Evolutionary conservation across 257 asterid genomes (phyloP), one percentile per base, ranked within the genome.

Genomic region (Solanum bulbocastanum): DNA sequence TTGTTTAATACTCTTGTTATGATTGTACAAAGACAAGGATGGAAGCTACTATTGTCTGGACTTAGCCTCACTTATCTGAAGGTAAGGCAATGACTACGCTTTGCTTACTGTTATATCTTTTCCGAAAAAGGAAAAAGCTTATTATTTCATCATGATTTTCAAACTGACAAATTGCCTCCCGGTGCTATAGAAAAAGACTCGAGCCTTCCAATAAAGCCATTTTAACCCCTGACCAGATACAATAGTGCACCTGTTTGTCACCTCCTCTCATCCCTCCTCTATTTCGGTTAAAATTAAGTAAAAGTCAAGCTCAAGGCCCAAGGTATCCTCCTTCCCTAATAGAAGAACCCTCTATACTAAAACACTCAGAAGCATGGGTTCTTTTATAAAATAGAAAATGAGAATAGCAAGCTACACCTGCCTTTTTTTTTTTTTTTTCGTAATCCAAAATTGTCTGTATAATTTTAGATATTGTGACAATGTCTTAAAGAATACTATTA

Each of bases 61-160:
- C 98, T 96, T 72, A 95, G 98, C 94, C 95, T 96, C 90, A 94
- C 94, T 92, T 96, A 95, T 91, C 89, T 95, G 35, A 95, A 95
- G 98, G 99, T 94, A 86, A 92, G 68, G 33, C 62, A 4, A 42
- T 39, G 72, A 82, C 35, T 78, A 4, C 14, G 62, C 20, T 2
- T 35, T 10, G 9, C 18, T 30, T 2, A 32, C 83, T 15, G 46
- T 87, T 37, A 69, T 85, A 65, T 15, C 39, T 7, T 69, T 68
- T 68, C 9, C 20, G 5, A 27, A 68, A 30, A 27, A 3, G 20
- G 15, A 66, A 66, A 66, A 66, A 66, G 4, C 35, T 66, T 66
- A 27, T n/a, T 25, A 66, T 66, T 66, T 66, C 73, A 66, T 66
- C 73, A 66, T 66, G 20, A 66, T 62, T 62, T 60, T 62, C 73